Base-by-base conservation (phyloP, 345 rosid genomes). In the Garcia nutans region DNA sequence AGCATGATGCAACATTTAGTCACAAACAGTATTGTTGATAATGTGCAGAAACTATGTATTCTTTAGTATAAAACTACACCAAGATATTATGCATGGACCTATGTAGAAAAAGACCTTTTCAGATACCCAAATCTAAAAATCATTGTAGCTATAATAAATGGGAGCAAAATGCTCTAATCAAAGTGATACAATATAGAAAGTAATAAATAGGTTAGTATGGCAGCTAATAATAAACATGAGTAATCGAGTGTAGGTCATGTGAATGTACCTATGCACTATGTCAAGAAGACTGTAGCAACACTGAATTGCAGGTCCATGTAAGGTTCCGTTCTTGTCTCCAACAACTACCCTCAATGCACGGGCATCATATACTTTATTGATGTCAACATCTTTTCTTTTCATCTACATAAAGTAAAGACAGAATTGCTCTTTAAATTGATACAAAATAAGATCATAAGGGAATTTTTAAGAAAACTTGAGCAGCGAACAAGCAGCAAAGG, bases 301-400 rank as follows among this genome's bases (percentile, higher is more conserved):
- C 75, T 85, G 91, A 77, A 90, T 84, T 59, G 95, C 95, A 55
- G 95, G 87, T 71, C 95, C 95, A 73, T 84, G 89, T 64, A 90
- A 72, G 74, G 88, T 86, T 76, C 95, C 92, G 68, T 86, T 87
- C 75, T 87, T 88, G 82, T 90, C 95, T 75, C 95, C 95, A 71
- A 90, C 86, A 66, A 90, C 86, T 13, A 90, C 95, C 78, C 95
- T 89, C 79, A 90, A 54, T 42, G 95, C 95, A 65, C 95, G 92
- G 60, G 92, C 89, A 83, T 90, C 92, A 76, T 86, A 89, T 16
- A 90, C 88, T 81, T 87, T 84, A 76, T 82, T 68, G 55, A 90
- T 87, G 71, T 85, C 83, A 50, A 90, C 86, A 70, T 90, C 95
- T 81, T 90, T 90, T 54, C 92, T 83, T 76, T 85, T 90, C 95